Conservation (phyloP, 78 protist species). For the Chrysochromulina tobinii region DNA sequence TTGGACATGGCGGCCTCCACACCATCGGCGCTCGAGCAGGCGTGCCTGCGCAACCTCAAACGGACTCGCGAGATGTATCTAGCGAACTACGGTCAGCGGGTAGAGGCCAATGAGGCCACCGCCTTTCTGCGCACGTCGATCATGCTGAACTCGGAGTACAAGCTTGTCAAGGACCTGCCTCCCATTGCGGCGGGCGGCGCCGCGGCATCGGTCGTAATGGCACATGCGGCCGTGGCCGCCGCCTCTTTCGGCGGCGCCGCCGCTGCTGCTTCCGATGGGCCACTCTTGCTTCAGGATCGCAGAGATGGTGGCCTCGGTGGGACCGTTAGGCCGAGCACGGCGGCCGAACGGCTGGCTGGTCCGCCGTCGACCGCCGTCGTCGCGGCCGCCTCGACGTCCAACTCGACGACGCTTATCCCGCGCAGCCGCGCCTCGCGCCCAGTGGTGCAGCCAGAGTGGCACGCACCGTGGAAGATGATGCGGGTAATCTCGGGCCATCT, state of each 20-base stretch:
- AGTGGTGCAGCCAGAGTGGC: constrained; percentile 56
- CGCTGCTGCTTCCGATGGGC: no score
- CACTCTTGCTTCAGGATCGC: neutral
- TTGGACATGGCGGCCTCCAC: neutral
- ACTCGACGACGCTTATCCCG: no score
- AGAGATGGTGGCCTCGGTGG: neutral
- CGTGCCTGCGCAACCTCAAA: neutral
- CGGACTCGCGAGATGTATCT: constrained; percentile 44
- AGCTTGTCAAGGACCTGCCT: constrained; percentile 39
- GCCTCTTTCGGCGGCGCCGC: neutral
- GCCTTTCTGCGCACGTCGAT: no score
- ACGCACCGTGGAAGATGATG: constrained; percentile 72
- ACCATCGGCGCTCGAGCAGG: neutral
- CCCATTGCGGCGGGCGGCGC: constrained; percentile 7
- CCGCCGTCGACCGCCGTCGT: neutral
- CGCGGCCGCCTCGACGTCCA: neutral
- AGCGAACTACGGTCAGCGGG: constrained; percentile 15
- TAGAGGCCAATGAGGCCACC: neutral
- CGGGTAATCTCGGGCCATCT: constrained; percentile 75
- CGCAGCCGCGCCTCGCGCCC: neutral
- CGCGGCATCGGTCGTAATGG: neutral
- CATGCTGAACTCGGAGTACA: constrained; percentile 12
- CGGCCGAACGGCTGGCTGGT: neutral
- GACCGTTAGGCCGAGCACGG: neutral
- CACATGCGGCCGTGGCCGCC: neutral